A percentile compares a stretch with the other conserved stretches of the same genome.
Conservation (phyloP, 371 early-diverging fungal genomes). For the Syncephalastrum monosporum region DNA sequence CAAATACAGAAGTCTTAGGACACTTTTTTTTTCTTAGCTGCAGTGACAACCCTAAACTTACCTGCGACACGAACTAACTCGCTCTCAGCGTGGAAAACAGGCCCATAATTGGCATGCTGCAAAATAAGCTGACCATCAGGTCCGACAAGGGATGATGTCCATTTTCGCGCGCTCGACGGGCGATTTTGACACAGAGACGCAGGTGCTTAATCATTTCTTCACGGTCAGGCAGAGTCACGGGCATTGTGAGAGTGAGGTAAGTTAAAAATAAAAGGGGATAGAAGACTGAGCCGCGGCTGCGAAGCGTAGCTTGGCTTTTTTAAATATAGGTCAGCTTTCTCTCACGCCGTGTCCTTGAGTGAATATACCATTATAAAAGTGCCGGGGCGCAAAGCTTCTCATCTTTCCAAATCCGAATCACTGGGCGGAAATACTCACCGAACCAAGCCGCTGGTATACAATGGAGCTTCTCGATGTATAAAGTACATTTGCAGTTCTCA, state of each 20-base stretch:
- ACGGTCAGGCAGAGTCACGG: conserved; percentile 7
- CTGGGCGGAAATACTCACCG: no score
- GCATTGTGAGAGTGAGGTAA: background rate
- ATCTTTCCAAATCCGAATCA: no score
- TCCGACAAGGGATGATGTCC: conserved; percentile 34
- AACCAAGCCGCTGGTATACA: no score
- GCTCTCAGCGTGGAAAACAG: conserved; percentile 31
- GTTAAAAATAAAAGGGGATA: no score
- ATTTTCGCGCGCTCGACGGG: conserved; percentile 17
- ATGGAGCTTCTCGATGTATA: no score
- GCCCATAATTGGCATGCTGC: conserved; percentile 29
- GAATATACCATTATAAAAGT: no score
- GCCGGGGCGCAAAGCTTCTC: no score
- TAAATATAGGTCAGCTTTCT: no score
- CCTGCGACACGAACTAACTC: conserved; percentile 27
- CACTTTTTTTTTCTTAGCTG: background rate
- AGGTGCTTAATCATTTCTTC: conserved; percentile 21
- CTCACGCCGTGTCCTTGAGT: no score
- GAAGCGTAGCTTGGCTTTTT: no score
- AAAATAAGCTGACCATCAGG: conserved; percentile 23
- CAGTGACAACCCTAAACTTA: conserved; percentile 4
- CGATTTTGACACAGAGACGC: conserved; percentile 19
- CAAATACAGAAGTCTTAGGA: background rate
- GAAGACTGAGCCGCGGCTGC: no score
- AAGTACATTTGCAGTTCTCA: no score